phyloP scores from a whole-genome alignment of 1,284 basidiomycete genomes.

The Malassezia globosa region DNA sequence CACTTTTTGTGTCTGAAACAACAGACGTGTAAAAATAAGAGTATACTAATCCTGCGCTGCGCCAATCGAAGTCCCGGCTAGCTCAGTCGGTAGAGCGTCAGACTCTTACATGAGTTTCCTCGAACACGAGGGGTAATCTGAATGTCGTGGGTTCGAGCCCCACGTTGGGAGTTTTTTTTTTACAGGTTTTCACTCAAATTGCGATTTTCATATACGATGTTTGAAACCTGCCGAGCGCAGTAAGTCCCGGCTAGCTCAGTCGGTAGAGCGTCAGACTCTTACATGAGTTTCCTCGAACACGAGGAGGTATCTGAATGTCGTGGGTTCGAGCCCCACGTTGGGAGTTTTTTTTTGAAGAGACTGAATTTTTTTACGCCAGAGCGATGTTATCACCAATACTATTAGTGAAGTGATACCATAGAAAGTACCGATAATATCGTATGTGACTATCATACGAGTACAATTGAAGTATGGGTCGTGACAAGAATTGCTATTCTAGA shows the following conservation, averaged over 20 bases:
- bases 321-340: conserved; percentile 47
- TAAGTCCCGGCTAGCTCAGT: conserved; percentile 47
- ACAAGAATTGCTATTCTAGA: conserved; percentile 23
- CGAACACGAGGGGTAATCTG: conserved; percentile 25
- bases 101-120: conserved; percentile 37
- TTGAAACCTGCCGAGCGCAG: background rate
- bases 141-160: conserved; percentile 47
- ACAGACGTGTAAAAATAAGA: background rate
- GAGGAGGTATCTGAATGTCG: conserved; percentile 39
- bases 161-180: conserved; percentile 31
- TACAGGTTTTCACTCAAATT: no score
- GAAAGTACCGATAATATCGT: no score
- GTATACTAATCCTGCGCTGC: background rate
- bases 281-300: conserved; percentile 18
- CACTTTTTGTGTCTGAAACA: no score
- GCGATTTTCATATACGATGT: no score
- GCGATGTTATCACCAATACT: background rate
- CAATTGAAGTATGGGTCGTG: no score
- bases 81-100: conserved; percentile 48
- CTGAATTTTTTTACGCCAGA: background rate
- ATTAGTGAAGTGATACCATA: no score
- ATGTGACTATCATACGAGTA: background rate
- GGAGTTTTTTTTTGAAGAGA: conserved; percentile 26
- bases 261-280: conserved; percentile 48
- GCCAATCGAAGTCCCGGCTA: conserved; percentile 36